Evolutionary conservation across 2,329 filamentous ascomycete species (phyloP).

Genomic region (Claviceps humidiphila): DNA sequence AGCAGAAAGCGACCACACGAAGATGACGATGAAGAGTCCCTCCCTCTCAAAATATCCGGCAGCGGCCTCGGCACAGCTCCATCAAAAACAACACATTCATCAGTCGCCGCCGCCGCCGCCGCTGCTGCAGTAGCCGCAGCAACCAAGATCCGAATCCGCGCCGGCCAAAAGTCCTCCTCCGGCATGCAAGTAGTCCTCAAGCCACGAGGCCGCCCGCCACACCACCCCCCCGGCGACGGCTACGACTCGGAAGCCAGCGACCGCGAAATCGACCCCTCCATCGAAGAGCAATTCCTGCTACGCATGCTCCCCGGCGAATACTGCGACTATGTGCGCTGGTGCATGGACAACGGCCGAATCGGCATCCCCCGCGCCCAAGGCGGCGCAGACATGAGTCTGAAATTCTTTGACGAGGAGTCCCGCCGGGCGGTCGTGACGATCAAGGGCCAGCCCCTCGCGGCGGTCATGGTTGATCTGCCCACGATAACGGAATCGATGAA

Average conservation of each 20-base stretch:
- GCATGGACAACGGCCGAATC: constrained; percentile 65
- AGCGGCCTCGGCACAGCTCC: neutral
- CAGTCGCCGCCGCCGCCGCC: neutral
- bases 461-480: constrained; percentile 68
- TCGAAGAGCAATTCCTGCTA: constrained; percentile 81
- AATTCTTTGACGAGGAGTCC: constrained; percentile 63
- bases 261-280: constrained; percentile 70
- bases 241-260: constrained; percentile 96
- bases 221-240: constrained; percentile 66
- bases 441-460: constrained; percentile 59
- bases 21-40: constrained; percentile 34
- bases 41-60: constrained; percentile 11
- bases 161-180: constrained; percentile 20
- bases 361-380: constrained; percentile 50
- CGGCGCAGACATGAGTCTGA: constrained; percentile 66
- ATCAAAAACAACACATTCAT: neutral
- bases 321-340: constrained; percentile 66
- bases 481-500: constrained; percentile 87
- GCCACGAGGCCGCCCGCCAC: constrained; percentile 53
- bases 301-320: constrained; percentile 80
- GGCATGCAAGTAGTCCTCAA: constrained; percentile 36
- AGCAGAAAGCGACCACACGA: constrained; percentile 49
- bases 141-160: constrained; percentile 42
- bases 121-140: constrained; percentile 11
- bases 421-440: constrained; percentile 62